phyloP scores from a whole-genome alignment of 2,329 filamentous ascomycete species.

The Pestalotiopsis sp. region DNA sequence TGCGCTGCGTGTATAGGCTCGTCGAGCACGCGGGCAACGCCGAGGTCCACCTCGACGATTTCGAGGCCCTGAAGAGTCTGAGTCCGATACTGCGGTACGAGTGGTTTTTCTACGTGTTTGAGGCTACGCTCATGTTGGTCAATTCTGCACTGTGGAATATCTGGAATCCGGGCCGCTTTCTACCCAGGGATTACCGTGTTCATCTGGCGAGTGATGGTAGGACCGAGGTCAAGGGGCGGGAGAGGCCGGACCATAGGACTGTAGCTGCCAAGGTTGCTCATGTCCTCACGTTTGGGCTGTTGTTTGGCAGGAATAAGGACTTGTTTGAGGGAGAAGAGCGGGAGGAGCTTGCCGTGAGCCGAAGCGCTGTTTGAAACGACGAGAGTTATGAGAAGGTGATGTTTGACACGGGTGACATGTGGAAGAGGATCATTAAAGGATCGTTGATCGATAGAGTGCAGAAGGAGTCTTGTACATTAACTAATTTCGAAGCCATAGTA shows the following conservation, averaged over 20 bases:
- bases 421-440: no score
- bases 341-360: background rate
- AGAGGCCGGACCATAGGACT: background rate
- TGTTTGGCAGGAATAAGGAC: background rate
- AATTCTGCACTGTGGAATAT: slow-evolving; percentile 40
- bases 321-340: background rate
- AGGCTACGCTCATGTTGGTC: slow-evolving; percentile 38
- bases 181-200: slow-evolving; percentile 35
- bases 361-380: background rate
- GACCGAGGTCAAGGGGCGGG: slow-evolving; percentile 30
- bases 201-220: slow-evolving; percentile 39
- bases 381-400: no score
- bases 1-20: slow-evolving; percentile 43
- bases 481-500: no score
- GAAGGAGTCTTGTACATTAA: no score
- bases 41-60: slow-evolving; percentile 31
- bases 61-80: slow-evolving; percentile 22
- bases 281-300: background rate
- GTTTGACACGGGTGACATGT: background rate
- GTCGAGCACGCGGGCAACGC: slow-evolving; percentile 41
- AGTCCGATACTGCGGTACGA: slow-evolving; percentile 40
- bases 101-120: slow-evolving; percentile 47
- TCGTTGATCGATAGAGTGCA: no score
- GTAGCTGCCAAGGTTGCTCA: background rate
- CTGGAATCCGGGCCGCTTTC: slow-evolving; percentile 36